Conservation (phyloP, 2,329 filamentous ascomycete genomes). For the Neocucurbitaria cava region DNA sequence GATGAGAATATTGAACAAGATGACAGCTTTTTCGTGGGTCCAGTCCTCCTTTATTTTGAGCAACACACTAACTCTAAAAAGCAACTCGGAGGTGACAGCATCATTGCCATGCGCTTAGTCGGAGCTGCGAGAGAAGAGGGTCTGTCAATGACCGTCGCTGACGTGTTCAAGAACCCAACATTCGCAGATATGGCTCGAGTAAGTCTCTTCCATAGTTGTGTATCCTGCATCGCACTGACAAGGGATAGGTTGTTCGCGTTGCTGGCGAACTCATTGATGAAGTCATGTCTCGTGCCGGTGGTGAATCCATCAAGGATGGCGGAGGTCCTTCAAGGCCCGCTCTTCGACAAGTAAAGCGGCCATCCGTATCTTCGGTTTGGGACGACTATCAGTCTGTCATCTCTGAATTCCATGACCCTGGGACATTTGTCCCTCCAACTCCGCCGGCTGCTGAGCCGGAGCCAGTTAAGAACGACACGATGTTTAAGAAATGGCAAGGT, state of each 20-base stretch:
- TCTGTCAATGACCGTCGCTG: slow-evolving; percentile 43
- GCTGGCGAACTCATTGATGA: slow-evolving; percentile 45
- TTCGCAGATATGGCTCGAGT: slow-evolving; percentile 44
- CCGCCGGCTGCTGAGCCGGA: slow-evolving; percentile 17
- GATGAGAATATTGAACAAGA: slow-evolving; percentile 42
- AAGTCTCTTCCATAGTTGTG: slow-evolving; percentile 4
- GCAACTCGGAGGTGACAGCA: slow-evolving; percentile 43
- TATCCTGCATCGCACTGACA: slow-evolving; percentile 9
- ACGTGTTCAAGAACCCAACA: slow-evolving; percentile 44
- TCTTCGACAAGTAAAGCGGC: slow-evolving; percentile 20
- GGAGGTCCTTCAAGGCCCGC: slow-evolving; percentile 23
- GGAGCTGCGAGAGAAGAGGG: slow-evolving; percentile 43
- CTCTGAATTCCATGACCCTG: slow-evolving; percentile 33
- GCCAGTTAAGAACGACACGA: slow-evolving; percentile 16
- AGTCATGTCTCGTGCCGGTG: slow-evolving; percentile 42
- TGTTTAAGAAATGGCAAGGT: slow-evolving; percentile 38
- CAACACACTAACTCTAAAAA: slow-evolving; percentile 10
- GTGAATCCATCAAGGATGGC: slow-evolving; percentile 22
- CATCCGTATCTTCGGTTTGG: slow-evolving; percentile 31
- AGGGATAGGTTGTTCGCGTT: slow-evolving; percentile 38
- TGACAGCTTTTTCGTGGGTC: slow-evolving; percentile 42
- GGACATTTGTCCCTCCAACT: slow-evolving; percentile 9
- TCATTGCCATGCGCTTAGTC: slow-evolving; percentile 45
- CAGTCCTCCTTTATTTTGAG: not conserved
- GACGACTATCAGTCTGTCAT: slow-evolving; percentile 41